These are phyloP conservation scores for Dothideomycetes sp. DNA, from an alignment of 2,329 filamentous ascomycete genomes.

Conservation along the genomic window DNA sequence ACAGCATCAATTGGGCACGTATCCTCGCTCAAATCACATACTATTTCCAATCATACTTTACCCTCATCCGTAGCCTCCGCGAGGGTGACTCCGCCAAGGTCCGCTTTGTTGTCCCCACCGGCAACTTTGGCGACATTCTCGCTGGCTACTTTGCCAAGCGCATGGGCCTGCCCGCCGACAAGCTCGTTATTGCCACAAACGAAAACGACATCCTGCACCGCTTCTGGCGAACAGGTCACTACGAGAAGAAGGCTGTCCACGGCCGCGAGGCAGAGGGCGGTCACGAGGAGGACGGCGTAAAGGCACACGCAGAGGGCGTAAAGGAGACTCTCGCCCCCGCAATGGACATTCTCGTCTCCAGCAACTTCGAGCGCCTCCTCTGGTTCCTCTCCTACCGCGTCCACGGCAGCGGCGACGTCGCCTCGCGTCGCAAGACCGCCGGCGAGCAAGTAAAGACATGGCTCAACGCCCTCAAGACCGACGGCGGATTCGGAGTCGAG, in stretches of 20 bases:
- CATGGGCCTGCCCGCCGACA: conserved; percentile 82
- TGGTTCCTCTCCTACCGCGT: conserved; percentile 84
- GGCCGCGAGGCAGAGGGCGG: conserved; percentile 46
- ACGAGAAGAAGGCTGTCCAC: conserved; percentile 69
- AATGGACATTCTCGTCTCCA: conserved; percentile 95
- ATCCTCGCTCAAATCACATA: conserved; percentile 96
- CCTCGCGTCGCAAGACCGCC: conserved; percentile 37
- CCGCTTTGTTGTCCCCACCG: conserved; percentile 83
- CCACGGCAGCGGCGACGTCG: conserved; percentile 30
- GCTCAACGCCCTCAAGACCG: conserved; percentile 68
- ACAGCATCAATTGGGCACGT: conserved; percentile 92
- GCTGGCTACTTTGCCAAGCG: conserved; percentile 84
- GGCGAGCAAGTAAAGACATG: conserved; percentile 68
- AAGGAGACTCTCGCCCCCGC: conserved; percentile 89
- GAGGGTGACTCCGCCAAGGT: conserved; percentile 44
- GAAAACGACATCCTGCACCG: conserved; percentile 95
- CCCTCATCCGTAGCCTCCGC: conserved; percentile 51
- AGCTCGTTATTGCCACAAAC: conserved; percentile 87
- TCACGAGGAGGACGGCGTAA: conserved; percentile 43
- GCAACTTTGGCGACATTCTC: conserved; percentile 93
- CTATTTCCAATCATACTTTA: conserved; percentile 93
- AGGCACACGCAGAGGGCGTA: conserved; percentile 59
- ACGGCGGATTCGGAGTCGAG: conserved; percentile 75
- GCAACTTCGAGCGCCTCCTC: conserved; percentile 90
- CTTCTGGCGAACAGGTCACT: conserved; percentile 83